Conservation (phyloP, 768 basidiomycete genomes). For the Postia placenta region DNA sequence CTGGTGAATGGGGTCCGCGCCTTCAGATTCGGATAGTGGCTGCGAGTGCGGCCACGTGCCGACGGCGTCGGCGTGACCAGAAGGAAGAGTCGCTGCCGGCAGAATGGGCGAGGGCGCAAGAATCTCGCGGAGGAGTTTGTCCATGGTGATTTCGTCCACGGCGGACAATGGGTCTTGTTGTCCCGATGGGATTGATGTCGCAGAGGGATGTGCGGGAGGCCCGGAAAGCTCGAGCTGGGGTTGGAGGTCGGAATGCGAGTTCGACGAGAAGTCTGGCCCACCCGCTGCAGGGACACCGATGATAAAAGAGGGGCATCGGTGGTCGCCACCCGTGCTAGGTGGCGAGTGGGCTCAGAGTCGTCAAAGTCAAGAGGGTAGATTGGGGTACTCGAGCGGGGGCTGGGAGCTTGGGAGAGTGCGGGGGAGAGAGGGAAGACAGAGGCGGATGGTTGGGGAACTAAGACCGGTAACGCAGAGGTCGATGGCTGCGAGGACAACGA, state of each 20-base stretch:
- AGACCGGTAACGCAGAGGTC: constrained; percentile 25
- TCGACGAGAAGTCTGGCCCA: constrained; percentile 38
- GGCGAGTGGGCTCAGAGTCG: constrained; percentile 74
- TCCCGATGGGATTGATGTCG: constrained; percentile 10
- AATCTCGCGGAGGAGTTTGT: constrained; percentile 65
- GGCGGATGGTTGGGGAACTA: constrained; percentile 25
- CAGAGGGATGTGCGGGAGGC: constrained; percentile 18
- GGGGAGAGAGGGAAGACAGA: constrained; percentile 30
- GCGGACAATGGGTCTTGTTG: constrained; percentile 20
- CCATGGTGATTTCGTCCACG: constrained; percentile 60
- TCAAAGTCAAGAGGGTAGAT: constrained; percentile 25
- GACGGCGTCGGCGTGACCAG: constrained; percentile 19
- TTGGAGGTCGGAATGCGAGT: constrained; percentile 11
- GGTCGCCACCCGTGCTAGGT: constrained; percentile 98
- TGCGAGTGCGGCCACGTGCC: constrained; percentile 11
- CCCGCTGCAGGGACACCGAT: constrained; percentile 91
- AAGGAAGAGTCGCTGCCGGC: constrained; percentile 26
- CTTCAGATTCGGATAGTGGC: constrained; percentile 11
- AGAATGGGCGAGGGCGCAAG: constrained; percentile 43
- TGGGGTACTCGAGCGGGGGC: constrained; percentile 22
- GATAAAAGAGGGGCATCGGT: constrained; percentile 44
- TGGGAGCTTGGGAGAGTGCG: constrained; percentile 30
- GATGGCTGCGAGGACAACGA: constrained; percentile 24
- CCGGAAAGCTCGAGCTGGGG: constrained; percentile 34
- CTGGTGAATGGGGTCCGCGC: constrained; percentile 16